Evolutionary conservation across 441 rosid species (phyloP).

Genomic region (Syzygium syzygioides): DNA sequence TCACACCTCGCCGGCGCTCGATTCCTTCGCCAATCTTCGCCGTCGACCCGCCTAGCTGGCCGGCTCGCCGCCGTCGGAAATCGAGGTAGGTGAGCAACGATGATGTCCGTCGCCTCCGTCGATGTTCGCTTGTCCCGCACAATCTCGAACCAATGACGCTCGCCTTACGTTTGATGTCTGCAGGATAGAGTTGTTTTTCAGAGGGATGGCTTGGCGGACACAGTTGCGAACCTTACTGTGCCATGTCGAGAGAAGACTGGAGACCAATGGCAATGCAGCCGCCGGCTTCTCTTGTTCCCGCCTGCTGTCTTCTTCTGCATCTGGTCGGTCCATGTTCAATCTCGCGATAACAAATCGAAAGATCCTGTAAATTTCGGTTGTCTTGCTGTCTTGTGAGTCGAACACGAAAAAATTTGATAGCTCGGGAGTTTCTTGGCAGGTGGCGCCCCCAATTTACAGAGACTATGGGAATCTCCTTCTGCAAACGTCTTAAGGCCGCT

Average conservation of each 20-base stretch:
- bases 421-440: constrained; percentile 23
- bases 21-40: not conserved
- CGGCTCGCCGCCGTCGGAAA: not conserved
- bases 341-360: not conserved
- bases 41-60: not conserved
- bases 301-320: constrained; percentile 14
- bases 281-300: constrained; percentile 29
- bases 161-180: not conserved
- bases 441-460: constrained; percentile 16
- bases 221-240: constrained; percentile 43
- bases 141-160: not conserved
- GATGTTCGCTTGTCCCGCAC: not conserved
- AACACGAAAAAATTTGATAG: not conserved
- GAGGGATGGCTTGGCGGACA: constrained; percentile 63
- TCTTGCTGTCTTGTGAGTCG: not conserved
- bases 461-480: constrained; percentile 27
- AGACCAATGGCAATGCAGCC: constrained; percentile 19
- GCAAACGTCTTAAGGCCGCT: constrained; percentile 32
- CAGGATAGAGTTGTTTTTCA: not conserved
- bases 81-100: not conserved
- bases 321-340: constrained; percentile 19
- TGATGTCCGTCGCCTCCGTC: not conserved
- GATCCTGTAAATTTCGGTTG: not conserved
- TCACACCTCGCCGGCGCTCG: not conserved
- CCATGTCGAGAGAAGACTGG: constrained; percentile 41